These are phyloP conservation scores for Condylostoma magnum DNA, from an alignment of 169 alveolate genomes.

Conservation along the genomic window DNA sequence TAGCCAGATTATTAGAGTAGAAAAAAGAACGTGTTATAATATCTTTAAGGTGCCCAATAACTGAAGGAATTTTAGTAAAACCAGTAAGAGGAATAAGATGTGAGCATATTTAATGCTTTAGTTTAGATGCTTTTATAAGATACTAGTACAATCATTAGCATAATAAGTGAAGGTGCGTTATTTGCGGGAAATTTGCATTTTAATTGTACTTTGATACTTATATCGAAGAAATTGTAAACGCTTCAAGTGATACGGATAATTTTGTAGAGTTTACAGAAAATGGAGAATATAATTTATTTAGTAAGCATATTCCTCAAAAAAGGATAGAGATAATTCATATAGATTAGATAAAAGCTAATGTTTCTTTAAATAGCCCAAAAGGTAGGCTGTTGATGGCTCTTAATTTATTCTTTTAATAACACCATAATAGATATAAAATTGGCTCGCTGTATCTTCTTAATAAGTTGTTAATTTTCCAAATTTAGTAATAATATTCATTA, in stretches of 20 bases:
- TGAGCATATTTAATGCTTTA: constrained; percentile 6
- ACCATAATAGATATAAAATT: too few species aligned
- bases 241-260: background rate
- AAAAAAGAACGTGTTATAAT: background rate
- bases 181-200: constrained; percentile 16
- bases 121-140: background rate
- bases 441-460: too few species aligned
- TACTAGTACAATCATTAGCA: background rate
- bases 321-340: background rate
- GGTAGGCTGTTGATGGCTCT: too few species aligned
- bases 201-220: background rate
- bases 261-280: constrained; percentile 63
- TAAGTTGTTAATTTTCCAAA: too few species aligned
- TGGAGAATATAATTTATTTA: constrained; percentile 52
- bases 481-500: too few species aligned
- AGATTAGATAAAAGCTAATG: background rate
- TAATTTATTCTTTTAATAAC: too few species aligned
- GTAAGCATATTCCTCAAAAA: constrained; percentile 18
- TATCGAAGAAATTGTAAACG: background rate
- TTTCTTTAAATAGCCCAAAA: too few species aligned
- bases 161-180: constrained; percentile 5
- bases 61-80: background rate
- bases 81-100: constrained; percentile 25
- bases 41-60: constrained; percentile 15
- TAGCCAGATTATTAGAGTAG: too few species aligned